Conservation (phyloP, 768 basidiomycete genomes). For the Termitomyces titanicus region DNA sequence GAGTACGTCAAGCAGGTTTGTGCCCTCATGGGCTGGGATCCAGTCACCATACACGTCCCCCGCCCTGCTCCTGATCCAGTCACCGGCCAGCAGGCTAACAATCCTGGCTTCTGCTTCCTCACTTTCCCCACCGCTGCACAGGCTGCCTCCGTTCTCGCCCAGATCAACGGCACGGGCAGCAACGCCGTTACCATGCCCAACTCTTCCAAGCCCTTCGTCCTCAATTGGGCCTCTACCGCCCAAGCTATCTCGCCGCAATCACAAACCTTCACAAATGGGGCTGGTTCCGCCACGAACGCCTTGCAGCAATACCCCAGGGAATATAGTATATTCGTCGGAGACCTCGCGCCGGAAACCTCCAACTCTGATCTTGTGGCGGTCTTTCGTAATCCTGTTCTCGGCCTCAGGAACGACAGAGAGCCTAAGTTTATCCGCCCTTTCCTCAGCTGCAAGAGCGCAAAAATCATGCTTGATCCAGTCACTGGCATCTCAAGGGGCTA, state of each 20-base stretch:
- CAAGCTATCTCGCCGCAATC: conserved; percentile 28
- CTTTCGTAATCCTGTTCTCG: conserved; percentile 86
- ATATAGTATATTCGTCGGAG: conserved; percentile 93
- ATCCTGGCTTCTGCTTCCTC: conserved; percentile 85
- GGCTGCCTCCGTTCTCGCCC: conserved; percentile 67
- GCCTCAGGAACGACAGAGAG: conserved; percentile 80
- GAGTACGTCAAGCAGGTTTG: conserved; percentile 90
- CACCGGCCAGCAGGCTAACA: conserved; percentile 68
- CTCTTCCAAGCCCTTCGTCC: conserved; percentile 74
- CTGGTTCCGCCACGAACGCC: conserved; percentile 23
- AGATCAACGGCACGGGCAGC: conserved; percentile 49
- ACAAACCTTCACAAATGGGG: conserved; percentile 26
- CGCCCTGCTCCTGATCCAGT: conserved; percentile 53
- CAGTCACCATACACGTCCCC: conserved; percentile 70
- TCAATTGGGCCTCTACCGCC: conserved; percentile 66
- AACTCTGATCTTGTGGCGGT: conserved; percentile 95
- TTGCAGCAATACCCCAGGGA: conserved; percentile 73
- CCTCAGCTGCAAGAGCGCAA: conserved; percentile 90
- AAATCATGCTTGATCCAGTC: conserved; percentile 90
- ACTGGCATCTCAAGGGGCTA: conserved; percentile 89
- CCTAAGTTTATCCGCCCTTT: conserved; percentile 89
- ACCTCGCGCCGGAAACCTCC: conserved; percentile 88
- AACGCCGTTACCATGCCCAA: conserved; percentile 76
- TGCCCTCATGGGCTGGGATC: conserved; percentile 83
- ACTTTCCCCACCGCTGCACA: conserved; percentile 73